phyloP scores from a whole-genome alignment of 352 stramenopile species.

The Pythium graminicola region DNA sequence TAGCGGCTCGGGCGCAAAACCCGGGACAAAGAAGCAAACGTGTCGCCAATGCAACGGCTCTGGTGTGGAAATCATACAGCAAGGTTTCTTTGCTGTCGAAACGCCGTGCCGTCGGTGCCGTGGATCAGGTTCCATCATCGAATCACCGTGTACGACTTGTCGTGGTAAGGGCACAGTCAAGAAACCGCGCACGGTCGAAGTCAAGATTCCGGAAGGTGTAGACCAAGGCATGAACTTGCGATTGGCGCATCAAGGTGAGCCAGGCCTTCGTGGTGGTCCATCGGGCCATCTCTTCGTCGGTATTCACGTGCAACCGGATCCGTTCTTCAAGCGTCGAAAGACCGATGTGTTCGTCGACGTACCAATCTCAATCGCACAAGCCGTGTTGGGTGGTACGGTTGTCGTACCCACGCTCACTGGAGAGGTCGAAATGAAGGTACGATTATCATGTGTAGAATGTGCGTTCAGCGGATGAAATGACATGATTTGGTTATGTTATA shows the following conservation, averaged over 20 bases:
- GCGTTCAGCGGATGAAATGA: neutral
- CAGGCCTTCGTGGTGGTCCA: conserved; percentile 75
- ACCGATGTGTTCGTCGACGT: conserved; percentile 93
- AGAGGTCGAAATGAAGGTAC: conserved; percentile 96
- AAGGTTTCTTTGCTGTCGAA: conserved; percentile 88
- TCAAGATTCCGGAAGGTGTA: conserved; percentile 94
- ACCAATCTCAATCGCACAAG: conserved; percentile 90
- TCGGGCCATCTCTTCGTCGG: conserved; percentile 92
- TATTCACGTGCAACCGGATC: conserved; percentile 91
- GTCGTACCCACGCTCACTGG: conserved; percentile 96
- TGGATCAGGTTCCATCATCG: conserved; percentile 76
- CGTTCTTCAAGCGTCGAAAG: conserved; percentile 95
- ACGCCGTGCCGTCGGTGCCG: conserved; percentile 75
- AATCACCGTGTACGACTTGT: conserved; percentile 75
- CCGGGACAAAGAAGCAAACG: conserved; percentile 72
- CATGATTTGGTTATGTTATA: conserved; percentile 11
- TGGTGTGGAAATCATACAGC: conserved; percentile 81
- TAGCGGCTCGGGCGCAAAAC: conserved; percentile 74
- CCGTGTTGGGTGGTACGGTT: conserved; percentile 90
- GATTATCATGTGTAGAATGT: neutral
- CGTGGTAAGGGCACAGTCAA: conserved; percentile 74
- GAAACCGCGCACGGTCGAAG: conserved; percentile 90
- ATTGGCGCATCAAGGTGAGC: conserved; percentile 89
- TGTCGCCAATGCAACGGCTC: conserved; percentile 78
- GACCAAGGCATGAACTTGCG: conserved; percentile 95